Conservation (phyloP, 2,329 filamentous ascomycete genomes). For the Cercospora sp. region DNA sequence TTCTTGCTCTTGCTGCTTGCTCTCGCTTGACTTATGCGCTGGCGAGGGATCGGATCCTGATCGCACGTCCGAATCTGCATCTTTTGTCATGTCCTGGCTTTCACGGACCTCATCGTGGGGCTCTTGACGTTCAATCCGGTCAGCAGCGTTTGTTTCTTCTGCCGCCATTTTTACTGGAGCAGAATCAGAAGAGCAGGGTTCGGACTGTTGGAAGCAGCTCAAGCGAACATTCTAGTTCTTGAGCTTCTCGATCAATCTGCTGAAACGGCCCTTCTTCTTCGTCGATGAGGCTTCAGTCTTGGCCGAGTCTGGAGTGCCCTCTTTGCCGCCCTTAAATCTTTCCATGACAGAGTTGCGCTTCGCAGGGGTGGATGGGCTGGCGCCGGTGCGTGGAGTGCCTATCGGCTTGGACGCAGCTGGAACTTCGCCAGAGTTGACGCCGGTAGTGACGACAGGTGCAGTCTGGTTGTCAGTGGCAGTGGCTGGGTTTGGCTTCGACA, state of each 20-base stretch:
- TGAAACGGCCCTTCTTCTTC: conserved; percentile 52
- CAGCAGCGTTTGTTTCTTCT: neutral
- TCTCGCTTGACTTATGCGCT: neutral
- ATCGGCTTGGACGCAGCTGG: conserved; percentile 30
- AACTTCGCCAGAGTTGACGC: conserved; percentile 40
- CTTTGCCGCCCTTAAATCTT: conserved; percentile 35
- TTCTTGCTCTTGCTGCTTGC: neutral
- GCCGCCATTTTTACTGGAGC: neutral
- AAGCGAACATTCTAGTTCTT: conserved; percentile 28
- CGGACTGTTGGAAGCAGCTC: neutral
- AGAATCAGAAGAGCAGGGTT: neutral
- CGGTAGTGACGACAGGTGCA: conserved; percentile 45
- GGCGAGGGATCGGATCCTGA: neutral
- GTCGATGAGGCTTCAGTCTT: conserved; percentile 39
- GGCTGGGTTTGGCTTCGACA: conserved; percentile 40
- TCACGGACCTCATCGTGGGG: neutral
- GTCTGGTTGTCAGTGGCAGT: conserved; percentile 35
- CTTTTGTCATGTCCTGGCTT: neutral
- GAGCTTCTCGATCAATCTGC: conserved; percentile 53
- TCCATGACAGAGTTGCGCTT: conserved; percentile 35
- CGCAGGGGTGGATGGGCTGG: conserved; percentile 30
- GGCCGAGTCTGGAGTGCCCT: conserved; percentile 45
- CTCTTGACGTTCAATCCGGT: neutral
- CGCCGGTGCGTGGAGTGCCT: conserved; percentile 30
- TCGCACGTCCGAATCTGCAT: neutral